Base-by-base conservation (phyloP, 2,329 filamentous ascomycete species). In the Arthrobotrys megalospora region DNA sequence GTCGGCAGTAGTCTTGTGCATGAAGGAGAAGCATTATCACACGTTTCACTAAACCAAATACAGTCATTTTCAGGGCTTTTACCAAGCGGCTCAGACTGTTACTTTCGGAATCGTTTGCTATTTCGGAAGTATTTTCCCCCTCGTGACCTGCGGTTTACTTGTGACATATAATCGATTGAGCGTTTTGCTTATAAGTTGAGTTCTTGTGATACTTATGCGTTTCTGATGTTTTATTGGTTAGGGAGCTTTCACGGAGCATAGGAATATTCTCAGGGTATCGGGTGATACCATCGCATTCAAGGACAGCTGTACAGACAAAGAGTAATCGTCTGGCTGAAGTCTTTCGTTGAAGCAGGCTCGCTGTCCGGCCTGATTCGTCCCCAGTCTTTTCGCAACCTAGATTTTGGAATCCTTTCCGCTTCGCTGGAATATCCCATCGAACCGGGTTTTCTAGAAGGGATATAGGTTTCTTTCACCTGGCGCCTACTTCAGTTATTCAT, bases 21-120 rank as follows among this genome's bases (percentile, higher is more conserved):
- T 41, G 38, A 73, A 73, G 48, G 28, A 55, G 63, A 52, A 66
- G 48, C 36, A 41, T 14, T 66, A 66, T 65, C 50, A 60, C 48
- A 66, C 68, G 21, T 65, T 55, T 28, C 60, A 64, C 60, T 64
- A 64, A 64, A 48, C 41, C 34, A 64, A 16, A 60, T 41, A 60
- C 21, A 60, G 55, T 43, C 55, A 43, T 60, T 48, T 63, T 24
- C 60, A 64, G 41, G 60, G 28, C 12, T 28, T 11, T 48, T 24
- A 11, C 19, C 6, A 47, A 32, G 60, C 60, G 43, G 43, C 43
- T 48, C 60, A 60, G 55, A 43, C 55, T 10, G n/a, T 47, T 21
- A 32, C 10, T 14, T 50, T 52, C 28, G 36, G 32, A 66, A 50
- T 52, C 24, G 28, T 36, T 52, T 52, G 32, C 62, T 66, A 48